These are phyloP conservation scores for Pythium phragmiticola DNA, from an alignment of 352 stramenopile species.

Conservation along the genomic window DNA sequence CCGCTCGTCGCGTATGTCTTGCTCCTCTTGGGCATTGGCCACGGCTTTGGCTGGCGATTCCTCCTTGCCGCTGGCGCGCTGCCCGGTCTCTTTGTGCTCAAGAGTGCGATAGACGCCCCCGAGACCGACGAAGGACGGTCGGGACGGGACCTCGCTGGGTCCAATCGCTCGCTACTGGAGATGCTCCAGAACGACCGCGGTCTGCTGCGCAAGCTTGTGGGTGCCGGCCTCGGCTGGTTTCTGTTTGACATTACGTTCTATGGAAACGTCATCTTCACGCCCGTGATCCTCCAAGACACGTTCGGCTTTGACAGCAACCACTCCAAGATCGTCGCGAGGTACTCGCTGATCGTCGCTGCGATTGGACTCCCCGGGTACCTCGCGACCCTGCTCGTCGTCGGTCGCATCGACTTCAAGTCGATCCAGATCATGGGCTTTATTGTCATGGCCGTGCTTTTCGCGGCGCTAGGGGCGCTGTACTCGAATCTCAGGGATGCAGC, in stretches of 20 bases:
- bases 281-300: conserved; percentile 74
- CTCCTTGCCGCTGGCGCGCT: conserved; percentile 55
- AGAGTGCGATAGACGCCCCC: conserved; percentile 47
- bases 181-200: conserved; percentile 30
- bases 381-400: conserved; percentile 59
- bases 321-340: conserved; percentile 53
- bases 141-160: conserved; percentile 7
- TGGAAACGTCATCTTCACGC: conserved; percentile 87
- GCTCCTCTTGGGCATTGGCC: conserved; percentile 35
- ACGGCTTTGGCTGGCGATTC: conserved; percentile 47
- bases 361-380: conserved; percentile 77
- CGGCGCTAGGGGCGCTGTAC: conserved; percentile 55
- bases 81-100: conserved; percentile 57
- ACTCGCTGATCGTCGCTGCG: conserved; percentile 65
- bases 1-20: conserved; percentile 67
- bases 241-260: conserved; percentile 92
- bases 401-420: conserved; percentile 63
- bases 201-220: conserved; percentile 62
- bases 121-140: conserved; percentile 24
- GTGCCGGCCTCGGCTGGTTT: conserved; percentile 88
- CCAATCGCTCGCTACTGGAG: conserved; percentile 29
- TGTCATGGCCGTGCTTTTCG: conserved; percentile 68
- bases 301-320: conserved; percentile 60
- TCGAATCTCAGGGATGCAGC: conserved; percentile 41
- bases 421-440: conserved; percentile 85